Evolutionary conservation across 805 yeast genomes (phyloP), one percentile per base, ranked within the genome.

Genomic region (Candida quercuum): DNA sequence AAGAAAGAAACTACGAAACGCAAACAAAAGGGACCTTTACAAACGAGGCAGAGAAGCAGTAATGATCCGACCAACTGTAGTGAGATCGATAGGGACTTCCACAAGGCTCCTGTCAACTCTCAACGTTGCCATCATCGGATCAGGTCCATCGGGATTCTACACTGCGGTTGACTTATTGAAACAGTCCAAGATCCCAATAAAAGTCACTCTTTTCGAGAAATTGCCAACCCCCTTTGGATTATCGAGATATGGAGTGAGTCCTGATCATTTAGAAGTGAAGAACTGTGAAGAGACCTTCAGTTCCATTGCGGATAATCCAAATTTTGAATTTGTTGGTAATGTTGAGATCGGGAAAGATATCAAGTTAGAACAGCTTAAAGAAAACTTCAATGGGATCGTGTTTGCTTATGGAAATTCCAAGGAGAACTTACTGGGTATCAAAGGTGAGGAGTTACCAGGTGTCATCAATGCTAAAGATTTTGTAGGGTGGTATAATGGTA

Each of bases 231-330:
- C 99, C 0, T 91, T 73, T 63, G 99, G 99, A 0, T 68, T 93
- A 24, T 79, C 89, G 29, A 63, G 99, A 25, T 89, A 75, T 56
- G 99, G 99, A 2, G 98, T 93, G n/a, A 97, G 99, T 0, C 99
- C 99, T 3, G 99, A 93, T 61, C 97, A 93, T 60, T 96, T 96
- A 0, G 98, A 93, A 52, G 98, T 93, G 23, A 91, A 89, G 57
- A 79, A 79, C 42, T 84, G 93, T 50, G 72, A 68, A 36, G 67
- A 83, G 15, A 79, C 88, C 36, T 82, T 93, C 54, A 72, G 70
- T 9, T 78, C 65, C 13, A 41, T 47, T 47, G 50, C 63, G 53
- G 38, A 47, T 18, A 48, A 54, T 11, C 56, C 60, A 11, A 49
- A 59, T 2, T 77, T 80, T 52, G 57, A 65, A 27, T 88, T 82